Conservation (phyloP, 2,329 filamentous ascomycete genomes). For the Aspergillus uvarum region DNA sequence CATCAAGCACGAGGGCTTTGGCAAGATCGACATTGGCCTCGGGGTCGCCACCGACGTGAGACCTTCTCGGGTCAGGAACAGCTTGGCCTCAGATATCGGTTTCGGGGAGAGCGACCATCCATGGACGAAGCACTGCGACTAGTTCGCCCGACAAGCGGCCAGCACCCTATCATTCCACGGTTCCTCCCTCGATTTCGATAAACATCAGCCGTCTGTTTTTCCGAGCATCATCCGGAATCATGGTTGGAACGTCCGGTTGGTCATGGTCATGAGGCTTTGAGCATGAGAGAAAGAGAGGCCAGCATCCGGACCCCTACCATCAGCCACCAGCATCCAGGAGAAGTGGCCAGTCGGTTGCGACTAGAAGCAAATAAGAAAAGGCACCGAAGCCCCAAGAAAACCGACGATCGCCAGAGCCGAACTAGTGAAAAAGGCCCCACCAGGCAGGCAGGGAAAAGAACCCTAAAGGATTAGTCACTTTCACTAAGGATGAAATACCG, state of each 20-base stretch:
- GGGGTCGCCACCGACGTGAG: background rate
- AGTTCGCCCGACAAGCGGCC: background rate
- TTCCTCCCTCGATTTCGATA: background rate
- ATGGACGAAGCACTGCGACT: background rate
- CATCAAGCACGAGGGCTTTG: conserved; percentile 4
- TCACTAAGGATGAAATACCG: background rate
- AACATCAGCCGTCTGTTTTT: background rate
- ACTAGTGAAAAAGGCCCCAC: conserved; percentile 4
- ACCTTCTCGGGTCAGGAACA: background rate
- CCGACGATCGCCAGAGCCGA: conserved; percentile 5
- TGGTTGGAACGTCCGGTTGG: background rate
- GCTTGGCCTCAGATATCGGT: background rate
- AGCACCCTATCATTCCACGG: background rate
- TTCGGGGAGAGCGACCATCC: background rate
- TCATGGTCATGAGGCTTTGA: background rate
- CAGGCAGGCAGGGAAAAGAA: background rate
- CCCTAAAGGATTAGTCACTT: background rate
- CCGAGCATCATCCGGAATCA: background rate
- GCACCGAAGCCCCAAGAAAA: conserved; percentile 10
- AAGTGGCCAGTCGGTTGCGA: background rate
- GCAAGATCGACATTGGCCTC: conserved; percentile 1
- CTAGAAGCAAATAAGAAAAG: conserved; percentile 3
- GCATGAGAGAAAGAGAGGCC: background rate
- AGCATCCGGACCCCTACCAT: background rate
- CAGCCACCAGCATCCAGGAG: background rate